Conservation (phyloP, 1,284 basidiomycete genomes). For the Puccinia coronata region DNA sequence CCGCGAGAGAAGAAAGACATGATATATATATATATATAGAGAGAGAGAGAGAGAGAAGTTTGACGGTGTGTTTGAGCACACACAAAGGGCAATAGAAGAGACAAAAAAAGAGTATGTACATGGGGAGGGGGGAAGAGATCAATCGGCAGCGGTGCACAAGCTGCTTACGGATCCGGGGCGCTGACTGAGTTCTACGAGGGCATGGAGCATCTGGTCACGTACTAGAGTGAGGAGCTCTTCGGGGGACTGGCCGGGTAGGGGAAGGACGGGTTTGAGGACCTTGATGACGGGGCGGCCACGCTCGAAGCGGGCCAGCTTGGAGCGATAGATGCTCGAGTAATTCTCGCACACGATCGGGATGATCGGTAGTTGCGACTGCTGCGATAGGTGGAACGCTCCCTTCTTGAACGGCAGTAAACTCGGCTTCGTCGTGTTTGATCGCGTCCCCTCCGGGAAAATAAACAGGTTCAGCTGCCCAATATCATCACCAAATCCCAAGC, state of each 20-base stretch:
- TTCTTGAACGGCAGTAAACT: constrained; percentile 90
- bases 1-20: no score
- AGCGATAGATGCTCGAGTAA: constrained; percentile 54
- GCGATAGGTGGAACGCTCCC: constrained; percentile 93
- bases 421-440: constrained; percentile 69
- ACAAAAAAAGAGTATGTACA: neutral
- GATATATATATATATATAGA: no score
- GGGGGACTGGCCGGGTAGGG: constrained; percentile 4
- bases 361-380: constrained; percentile 68
- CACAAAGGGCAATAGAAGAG: neutral
- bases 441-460: constrained; percentile 91
- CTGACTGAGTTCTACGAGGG: constrained; percentile 37
- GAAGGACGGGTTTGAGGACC: constrained; percentile 57
- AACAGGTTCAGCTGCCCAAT: constrained; percentile 71
- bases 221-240: constrained; percentile 26
- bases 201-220: constrained; percentile 22
- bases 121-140: neutral
- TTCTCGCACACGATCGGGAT: constrained; percentile 92
- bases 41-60: no score
- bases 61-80: no score
- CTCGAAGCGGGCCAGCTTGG: constrained; percentile 66
- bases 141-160: neutral
- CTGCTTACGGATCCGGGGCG: constrained; percentile 23
- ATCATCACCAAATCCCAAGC: no score
- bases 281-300: constrained; percentile 75